phyloP scores from a whole-genome alignment of 2,329 filamentous ascomycete species.

The Trichoderma koningii region DNA sequence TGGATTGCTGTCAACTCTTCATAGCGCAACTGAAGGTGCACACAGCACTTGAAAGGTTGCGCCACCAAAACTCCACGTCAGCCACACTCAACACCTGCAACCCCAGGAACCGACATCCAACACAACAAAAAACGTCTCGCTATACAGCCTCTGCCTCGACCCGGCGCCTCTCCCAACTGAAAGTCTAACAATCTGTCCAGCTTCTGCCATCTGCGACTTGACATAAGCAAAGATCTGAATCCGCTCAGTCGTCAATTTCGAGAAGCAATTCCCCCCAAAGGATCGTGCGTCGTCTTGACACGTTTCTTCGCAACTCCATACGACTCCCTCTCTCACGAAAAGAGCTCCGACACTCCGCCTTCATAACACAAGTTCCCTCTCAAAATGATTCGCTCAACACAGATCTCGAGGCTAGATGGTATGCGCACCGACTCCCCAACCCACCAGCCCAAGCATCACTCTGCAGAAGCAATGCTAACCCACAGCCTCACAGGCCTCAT shows the following conservation, averaged over 20 bases:
- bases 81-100: constrained; percentile 14
- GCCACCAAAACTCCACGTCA: constrained; percentile 15
- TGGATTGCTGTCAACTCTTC: neutral
- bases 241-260: neutral
- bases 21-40: neutral
- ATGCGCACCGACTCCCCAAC: constrained; percentile 26
- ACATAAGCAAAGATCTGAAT: neutral
- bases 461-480: neutral
- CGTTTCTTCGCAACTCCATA: constrained; percentile 28
- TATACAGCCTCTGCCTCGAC: neutral
- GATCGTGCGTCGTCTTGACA: constrained; percentile 28
- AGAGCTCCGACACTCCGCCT: neutral
- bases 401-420: constrained; percentile 94
- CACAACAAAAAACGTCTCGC: neutral
- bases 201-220: neutral
- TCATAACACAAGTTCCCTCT: neutral
- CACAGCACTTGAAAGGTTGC: neutral
- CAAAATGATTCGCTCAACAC: constrained; percentile 84
- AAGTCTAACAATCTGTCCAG: neutral
- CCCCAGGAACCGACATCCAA: neutral
- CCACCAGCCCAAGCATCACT: neutral
- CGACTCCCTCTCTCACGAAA: neutral
- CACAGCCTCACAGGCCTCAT: constrained; percentile 69
- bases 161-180: neutral
- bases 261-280: neutral